These are phyloP conservation scores for Candida sanyaensis DNA, from an alignment of 1,139 yeast species.

Conservation along the genomic window DNA sequence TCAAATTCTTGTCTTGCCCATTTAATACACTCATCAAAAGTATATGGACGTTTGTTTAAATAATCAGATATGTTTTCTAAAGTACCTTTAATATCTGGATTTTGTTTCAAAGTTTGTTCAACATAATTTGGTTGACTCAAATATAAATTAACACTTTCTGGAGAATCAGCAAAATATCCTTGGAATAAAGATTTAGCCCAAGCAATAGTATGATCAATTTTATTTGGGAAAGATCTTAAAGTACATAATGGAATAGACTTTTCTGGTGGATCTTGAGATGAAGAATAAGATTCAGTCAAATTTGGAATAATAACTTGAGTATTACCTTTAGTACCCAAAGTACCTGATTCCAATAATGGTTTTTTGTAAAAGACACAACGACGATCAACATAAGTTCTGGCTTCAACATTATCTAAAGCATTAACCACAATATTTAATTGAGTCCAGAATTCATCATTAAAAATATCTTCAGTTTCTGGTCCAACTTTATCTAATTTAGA, in stretches of 20 bases:
- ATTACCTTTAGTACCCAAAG: constrained; percentile 97
- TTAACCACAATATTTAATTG: constrained; percentile 85
- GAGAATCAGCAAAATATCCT: constrained; percentile 85
- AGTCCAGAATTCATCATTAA: constrained; percentile 86
- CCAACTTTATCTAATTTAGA: constrained; percentile 88
- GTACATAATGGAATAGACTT: constrained; percentile 97
- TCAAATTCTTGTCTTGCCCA: constrained; percentile 96
- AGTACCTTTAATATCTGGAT: constrained; percentile 87
- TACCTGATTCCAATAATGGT: constrained; percentile 93
- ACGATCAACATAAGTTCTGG: constrained; percentile 96
- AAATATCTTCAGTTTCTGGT: constrained; percentile 84
- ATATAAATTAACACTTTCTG: constrained; percentile 90
- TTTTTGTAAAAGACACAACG: constrained; percentile 92
- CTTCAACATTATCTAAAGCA: constrained; percentile 96
- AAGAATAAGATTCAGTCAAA: constrained; percentile 91
- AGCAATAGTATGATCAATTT: constrained; percentile 97
- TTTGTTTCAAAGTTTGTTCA: constrained; percentile 85
- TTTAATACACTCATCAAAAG: constrained; percentile 88
- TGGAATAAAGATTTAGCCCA: constrained; percentile 97
- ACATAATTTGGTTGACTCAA: constrained; percentile 91
- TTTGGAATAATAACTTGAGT: constrained; percentile 95
- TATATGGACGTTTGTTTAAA: constrained; percentile 78
- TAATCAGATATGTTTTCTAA: constrained; percentile 75
- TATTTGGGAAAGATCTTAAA: constrained; percentile 93
- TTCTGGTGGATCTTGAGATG: constrained; percentile 98